Conservation (phyloP, 345 rosid genomes). For the Cardamine chenopodiifolia region DNA sequence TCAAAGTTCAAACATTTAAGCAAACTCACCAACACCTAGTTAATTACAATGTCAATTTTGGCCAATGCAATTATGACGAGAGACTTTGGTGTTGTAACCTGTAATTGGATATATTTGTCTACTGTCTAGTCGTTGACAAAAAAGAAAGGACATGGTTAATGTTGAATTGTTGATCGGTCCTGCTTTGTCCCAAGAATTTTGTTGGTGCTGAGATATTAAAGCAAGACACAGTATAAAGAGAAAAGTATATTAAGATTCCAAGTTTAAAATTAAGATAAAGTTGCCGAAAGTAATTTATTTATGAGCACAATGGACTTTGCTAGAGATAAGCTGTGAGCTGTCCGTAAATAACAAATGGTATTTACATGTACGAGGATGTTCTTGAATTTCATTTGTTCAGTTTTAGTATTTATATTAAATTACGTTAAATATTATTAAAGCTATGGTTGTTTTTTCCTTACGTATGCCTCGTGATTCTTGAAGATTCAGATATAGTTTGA, state of each 20-base stretch:
- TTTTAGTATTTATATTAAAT: neutral
- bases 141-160: neutral
- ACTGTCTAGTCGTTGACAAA: neutral
- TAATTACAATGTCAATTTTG: conserved; percentile 2
- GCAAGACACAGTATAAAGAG: neutral
- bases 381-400: neutral
- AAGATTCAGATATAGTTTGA: neutral
- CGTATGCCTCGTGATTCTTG: neutral
- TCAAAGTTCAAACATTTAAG: conserved; percentile 11
- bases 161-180: neutral
- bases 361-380: neutral
- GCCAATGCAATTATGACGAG: neutral
- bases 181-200: neutral
- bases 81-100: conserved; percentile 12
- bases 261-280: no score
- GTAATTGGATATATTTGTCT: neutral
- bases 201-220: neutral
- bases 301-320: no score
- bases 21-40: conserved; percentile 27
- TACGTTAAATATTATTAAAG: neutral
- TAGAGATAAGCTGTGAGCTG: neutral
- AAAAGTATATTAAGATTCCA: neutral
- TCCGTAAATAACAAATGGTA: neutral
- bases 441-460: neutral
- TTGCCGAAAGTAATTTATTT: no score